Evolutionary conservation across 768 basidiomycete genomes (phyloP).

Genomic region (Pisolithus tinctorius): DNA sequence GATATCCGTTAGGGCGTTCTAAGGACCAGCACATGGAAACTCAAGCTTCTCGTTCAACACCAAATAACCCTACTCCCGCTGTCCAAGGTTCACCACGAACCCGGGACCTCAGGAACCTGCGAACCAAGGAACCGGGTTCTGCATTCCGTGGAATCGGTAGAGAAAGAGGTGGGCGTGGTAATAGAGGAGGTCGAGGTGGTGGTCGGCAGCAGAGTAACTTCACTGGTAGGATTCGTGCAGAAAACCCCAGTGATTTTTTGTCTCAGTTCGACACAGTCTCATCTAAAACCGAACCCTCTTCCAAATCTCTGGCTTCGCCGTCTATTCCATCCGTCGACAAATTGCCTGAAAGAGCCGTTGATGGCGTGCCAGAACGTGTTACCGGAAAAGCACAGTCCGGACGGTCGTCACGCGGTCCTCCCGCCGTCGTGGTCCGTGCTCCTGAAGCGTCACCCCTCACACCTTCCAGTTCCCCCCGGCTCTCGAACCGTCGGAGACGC

Average conservation of each 20-base stretch:
- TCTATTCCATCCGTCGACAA: constrained; percentile 14
- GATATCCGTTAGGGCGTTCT: background rate
- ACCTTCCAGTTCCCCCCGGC: constrained; percentile 33
- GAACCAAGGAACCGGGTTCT: constrained; percentile 40
- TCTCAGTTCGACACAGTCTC: constrained; percentile 14
- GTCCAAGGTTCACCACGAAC: constrained; percentile 25
- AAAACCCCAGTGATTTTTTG: constrained; percentile 13
- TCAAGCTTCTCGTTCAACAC: constrained; percentile 27
- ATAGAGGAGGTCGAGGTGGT: constrained; percentile 19
- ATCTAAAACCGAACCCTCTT: constrained; percentile 6
- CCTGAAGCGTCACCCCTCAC: constrained; percentile 15
- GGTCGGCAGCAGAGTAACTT: constrained; percentile 22
- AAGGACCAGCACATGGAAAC: constrained; percentile 33
- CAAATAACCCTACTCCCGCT: constrained; percentile 21
- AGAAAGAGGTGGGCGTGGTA: constrained; percentile 31
- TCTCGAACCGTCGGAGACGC: constrained; percentile 44
- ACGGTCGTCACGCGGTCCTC: constrained; percentile 15
- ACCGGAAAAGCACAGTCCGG: constrained; percentile 17
- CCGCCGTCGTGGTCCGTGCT: constrained; percentile 13
- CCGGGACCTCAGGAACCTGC: constrained; percentile 36
- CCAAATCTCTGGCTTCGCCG: constrained; percentile 12
- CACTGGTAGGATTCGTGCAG: constrained; percentile 12
- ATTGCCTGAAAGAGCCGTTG: constrained; percentile 4
- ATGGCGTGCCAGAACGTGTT: constrained; percentile 15
- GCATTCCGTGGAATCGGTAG: constrained; percentile 40